Base-by-base conservation (phyloP, 768 basidiomycete species). In the Boletus rubropictus region DNA sequence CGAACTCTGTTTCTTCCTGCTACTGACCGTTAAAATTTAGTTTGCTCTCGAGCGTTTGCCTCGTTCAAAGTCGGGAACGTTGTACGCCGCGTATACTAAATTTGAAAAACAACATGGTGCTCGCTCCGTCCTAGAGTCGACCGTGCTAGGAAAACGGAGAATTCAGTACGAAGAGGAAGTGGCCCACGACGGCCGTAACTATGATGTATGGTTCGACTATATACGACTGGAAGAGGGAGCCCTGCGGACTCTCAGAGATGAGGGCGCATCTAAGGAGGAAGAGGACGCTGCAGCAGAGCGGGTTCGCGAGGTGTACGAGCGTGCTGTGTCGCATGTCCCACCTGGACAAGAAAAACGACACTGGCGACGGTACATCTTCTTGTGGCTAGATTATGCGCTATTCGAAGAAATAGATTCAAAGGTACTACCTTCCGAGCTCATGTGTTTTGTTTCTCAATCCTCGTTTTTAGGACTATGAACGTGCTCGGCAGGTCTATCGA, bases 131-230 rank as follows among this genome's bases (percentile, higher is more conserved):
- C 80, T 99, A 21, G 95, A 97, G 65, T 79, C 82, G 33, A 99
- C 96, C 7, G 95, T 99, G 0, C 78, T 97, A 0, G 94, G 94
- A 27, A 99, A 97, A 66, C 83, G 96, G n/a, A 80, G 96, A 32
- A 97, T 99, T 47, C 93, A 98, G 59, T 98, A 99, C 60, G 96
- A 99, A 63, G 96, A 99, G 53, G 96, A 99, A 67, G 69, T 98
- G 2, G 65, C 82, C 9, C 86, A 95, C 48, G 92, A 98, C 53
- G 84, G 90, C 1, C 81, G 86, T 35, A 97, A 97, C 64, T 99
- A 97, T 62, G 96, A 98, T 65, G 85, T 87, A 0, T 99, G 96
- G 96, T 97, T 99, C 61, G 96, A 98, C 60, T 95, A 95, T 57
- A 80, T 91, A 18, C 78, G 94, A 15, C 64, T 99, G 28, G 96